Base-by-base conservation (phyloP, 2,329 filamentous ascomycete species). In the Aspergillus costaricaensis region DNA sequence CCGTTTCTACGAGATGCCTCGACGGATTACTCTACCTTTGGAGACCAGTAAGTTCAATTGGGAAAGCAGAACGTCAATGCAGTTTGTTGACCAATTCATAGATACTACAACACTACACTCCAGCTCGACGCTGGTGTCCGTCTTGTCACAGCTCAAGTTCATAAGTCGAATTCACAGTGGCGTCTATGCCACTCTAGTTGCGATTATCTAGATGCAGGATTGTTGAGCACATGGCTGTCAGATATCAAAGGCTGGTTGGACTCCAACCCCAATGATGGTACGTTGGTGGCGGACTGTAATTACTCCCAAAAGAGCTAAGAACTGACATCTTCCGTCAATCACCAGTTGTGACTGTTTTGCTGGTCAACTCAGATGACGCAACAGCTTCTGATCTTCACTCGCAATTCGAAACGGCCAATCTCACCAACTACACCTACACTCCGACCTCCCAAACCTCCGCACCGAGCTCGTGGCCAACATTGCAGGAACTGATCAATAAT, bases 181-280 rank as follows among this genome's bases (percentile, higher is more conserved):
- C 83, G 85, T 64, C 80, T 93, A 41, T 94, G 91, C 73, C 91
- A 94, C 76, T 85, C 85, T 15, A 82, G 77, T 43, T 93, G 91
- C 76, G 68, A 76, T 4, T 77, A 92, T 6, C 80, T 92, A 54
- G 90, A 93, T 69, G 88, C 87, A 1, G 91, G 91, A 0, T 78
- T 82, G 1, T 77, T 93, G 25, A 78, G 83, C 59, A 75, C 77
- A 54, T 93, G 89, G 89, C 80, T 93, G 27, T 69, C 71, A 2
- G 77, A 81, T 17, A 85, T 93, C 73, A 87, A 86, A 69, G 74
- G 70, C 14, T 93, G 91, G 90, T 82, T 93, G 79, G 85, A 88
- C 70, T 72, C 72, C 15, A 87, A 93, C 74, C 82, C 86, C 4
- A 87, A 89, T 77, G 90, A 93, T 58, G 75, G 75, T 77, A 65